Evolutionary conservation across 257 asterid genomes (phyloP).

Genomic region (Jaltomata sinuosa): DNA sequence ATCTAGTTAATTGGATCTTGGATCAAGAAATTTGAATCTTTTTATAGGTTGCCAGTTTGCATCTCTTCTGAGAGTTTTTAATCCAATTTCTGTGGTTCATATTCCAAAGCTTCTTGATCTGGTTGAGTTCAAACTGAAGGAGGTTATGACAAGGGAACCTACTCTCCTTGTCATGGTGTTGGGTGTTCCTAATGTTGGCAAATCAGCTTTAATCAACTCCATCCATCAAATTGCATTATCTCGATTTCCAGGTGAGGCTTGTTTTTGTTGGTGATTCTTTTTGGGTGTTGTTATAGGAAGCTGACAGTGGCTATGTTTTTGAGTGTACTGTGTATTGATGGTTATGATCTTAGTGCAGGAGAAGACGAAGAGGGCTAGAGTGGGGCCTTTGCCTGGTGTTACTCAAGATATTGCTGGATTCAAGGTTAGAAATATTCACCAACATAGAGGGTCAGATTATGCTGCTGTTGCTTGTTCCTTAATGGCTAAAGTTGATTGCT

Average conservation of each 20-base stretch:
- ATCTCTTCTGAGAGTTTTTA: conserved; percentile 1
- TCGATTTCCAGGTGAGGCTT: conserved; percentile 71
- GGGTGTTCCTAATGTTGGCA: conserved; percentile 98
- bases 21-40: background rate
- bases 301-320: background rate
- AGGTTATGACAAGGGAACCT: conserved; percentile 73
- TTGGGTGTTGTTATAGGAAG: background rate
- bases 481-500: background rate
- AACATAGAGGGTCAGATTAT: background rate
- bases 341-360: conserved; percentile 67
- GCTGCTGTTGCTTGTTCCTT: background rate
- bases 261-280: background rate
- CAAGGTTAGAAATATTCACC: conserved; percentile 39
- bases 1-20: background rate
- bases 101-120: conserved; percentile 76
- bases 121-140: conserved; percentile 85
- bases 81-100: conserved; percentile 5
- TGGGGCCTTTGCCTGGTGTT: conserved; percentile 97
- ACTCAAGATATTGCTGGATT: conserved; percentile 99
- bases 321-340: conserved; percentile 5
- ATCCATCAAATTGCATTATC: conserved; percentile 72
- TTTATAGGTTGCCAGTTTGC: background rate
- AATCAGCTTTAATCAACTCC: conserved; percentile 80
- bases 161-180: conserved; percentile 92
- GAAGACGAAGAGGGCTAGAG: conserved; percentile 81